Base-by-base conservation (phyloP, 2,329 filamentous ascomycete genomes). In the Trichoderma brevicompactum region DNA sequence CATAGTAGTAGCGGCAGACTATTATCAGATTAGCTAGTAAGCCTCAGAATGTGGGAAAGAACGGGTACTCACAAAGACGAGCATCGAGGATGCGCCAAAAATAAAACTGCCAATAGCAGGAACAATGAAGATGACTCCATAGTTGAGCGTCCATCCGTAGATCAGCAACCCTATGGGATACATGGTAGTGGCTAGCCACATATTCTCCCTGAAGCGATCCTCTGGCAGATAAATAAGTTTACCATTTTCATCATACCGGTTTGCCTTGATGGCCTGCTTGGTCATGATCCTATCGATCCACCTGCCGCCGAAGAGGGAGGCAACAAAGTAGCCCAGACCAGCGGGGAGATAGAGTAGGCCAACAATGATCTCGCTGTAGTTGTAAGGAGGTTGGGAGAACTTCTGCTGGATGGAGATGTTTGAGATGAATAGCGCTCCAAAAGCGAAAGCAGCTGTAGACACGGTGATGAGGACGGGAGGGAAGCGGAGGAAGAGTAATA, bases 281-380 rank as follows among this genome's bases (percentile, higher is more conserved):
- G 85, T 82, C 92, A 95, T 95, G 76, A 95, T 94, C 17, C 77
- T 78, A 74, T 96, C 92, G 70, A 91, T 89, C 92, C 92, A 95
- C 48, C 81, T 82, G 13, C 65, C 65, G 3, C 65, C 61, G 9
- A 66, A 38, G 34, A 66, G 28, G 10, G 65, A 66, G 2, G 59
- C 43, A 2, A 62, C 17, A 4, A 64, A 58, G 76, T 94, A 95
- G 4, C 92, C 92, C 5, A 91, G 66, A 0, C 89, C 90, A 46
- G 87, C 86, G 0, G 92, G 90, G n/a, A 94, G 84, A 74, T 95
- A 95, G 23, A 93, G 80, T 41, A 92, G 78, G 10, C 92, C 92
- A 62, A 95, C 80, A 60, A 92, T 86, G 69, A 92, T 80, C 50
- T 87, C 85, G 6, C 80, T 77, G 74, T 87, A 95, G 71, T 81